Base-by-base conservation (phyloP, 2,329 filamentous ascomycete species). In the Cryphonectria naterciae region DNA sequence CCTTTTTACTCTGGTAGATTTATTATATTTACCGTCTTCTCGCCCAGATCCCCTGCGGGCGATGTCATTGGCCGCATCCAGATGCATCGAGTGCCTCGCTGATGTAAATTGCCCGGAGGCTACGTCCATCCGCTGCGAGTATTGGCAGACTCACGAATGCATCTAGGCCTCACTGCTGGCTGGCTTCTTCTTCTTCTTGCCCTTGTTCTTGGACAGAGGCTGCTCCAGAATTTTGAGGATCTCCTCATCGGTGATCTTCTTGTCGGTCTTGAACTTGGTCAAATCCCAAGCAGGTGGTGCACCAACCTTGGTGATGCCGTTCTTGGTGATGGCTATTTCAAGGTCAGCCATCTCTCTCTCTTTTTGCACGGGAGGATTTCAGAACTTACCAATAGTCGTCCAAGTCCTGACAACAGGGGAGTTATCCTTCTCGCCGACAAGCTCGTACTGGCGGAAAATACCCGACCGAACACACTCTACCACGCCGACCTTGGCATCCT, bases 161-260 rank as follows among this genome's bases (percentile, higher is more conserved):
- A 62, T 28, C 68, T 73, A 73, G 32, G 71, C 60, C 63, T 73
- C 69, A 32, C 67, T 41, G 49, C 63, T 67, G 15, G 70, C 49
- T 80, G 86, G 84, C 88, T 92, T 92, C 89, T 95, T 97, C 87
- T 94, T 95, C 86, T 93, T 96, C 86, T 94, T 94, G 80, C 94
- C 95, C 81, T 95, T 94, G 84, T 93, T 93, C 84, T 93, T 93
- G 75, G 91, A 86, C 77, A 97, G 84, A 43, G 95, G 95, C 82
- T 93, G 93, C 84, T 96, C 94, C 67, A 99, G 88, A 75, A 98
- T 95, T 87, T 96, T 93, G 77, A 98, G 90, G 75, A 99, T 88
- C 85, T 98, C 95, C 85, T 97, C 94, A 75, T 98, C 95, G 75
- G 91, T 92, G 79, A 99, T 97, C 89, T 98, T 98, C 89, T 98